phyloP scores from a whole-genome alignment of 371 early-diverging fungal species.

The Smittium culicis region DNA sequence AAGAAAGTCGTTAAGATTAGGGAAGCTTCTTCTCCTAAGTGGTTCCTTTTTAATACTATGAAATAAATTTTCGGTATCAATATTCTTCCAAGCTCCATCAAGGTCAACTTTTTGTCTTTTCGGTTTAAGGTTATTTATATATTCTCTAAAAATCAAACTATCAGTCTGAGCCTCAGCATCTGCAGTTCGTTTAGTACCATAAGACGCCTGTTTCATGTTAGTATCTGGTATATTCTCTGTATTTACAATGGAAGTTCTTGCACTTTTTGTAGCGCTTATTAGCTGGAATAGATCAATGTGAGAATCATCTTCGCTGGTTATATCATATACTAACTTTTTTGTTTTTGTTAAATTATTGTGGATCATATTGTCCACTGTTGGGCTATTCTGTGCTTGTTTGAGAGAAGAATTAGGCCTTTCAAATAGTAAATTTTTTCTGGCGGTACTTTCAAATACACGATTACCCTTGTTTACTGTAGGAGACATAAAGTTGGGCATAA shows the following conservation, averaged over 20 bases:
- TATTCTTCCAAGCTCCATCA: not conserved
- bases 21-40: not conserved
- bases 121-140: not conserved
- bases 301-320: conserved; percentile 31
- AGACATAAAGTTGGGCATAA: conserved; percentile 12
- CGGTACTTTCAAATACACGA: conserved; percentile 2
- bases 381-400: not conserved
- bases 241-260: not conserved
- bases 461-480: conserved; percentile 14
- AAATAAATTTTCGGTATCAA: not conserved
- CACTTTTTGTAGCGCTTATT: conserved; percentile 3
- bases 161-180: conserved; percentile 5
- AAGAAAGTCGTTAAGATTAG: not conserved
- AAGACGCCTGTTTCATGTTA: not conserved
- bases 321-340: conserved; percentile 4
- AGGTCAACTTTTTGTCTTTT: not conserved
- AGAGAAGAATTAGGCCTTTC: not conserved
- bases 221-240: not conserved
- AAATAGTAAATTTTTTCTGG: not conserved
- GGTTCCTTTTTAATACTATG: not conserved
- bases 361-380: not conserved
- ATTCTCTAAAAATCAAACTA: not conserved
- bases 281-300: conserved; percentile 21
- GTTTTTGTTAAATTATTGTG: not conserved
- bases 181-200: not conserved